A percentile compares a stretch with the other conserved stretches of the same genome.
Conservation (phyloP, 1,139 yeast genomes). For the Debaryomyces robertsiae region DNA sequence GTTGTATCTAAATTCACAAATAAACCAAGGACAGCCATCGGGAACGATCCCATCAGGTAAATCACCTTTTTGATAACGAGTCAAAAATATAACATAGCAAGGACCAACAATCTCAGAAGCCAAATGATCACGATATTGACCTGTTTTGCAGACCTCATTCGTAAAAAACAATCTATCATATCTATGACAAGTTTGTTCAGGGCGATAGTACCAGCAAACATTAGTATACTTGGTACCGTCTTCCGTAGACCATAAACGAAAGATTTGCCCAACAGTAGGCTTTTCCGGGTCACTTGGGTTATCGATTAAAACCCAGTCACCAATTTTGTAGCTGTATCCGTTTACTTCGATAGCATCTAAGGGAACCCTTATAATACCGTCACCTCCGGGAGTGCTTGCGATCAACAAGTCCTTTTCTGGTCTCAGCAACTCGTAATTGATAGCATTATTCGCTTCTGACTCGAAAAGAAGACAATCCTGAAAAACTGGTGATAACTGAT, state of each 20-base stretch:
- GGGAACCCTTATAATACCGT: conserved; percentile 66
- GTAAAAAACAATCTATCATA: conserved; percentile 85
- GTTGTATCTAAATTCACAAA: conserved; percentile 93
- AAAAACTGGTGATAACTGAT: conserved; percentile 57
- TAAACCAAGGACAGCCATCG: conserved; percentile 78
- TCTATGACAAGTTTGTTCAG: conserved; percentile 96
- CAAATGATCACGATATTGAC: conserved; percentile 92
- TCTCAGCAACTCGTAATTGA: conserved; percentile 72
- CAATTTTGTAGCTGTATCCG: conserved; percentile 77
- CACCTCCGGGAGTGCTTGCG: conserved; percentile 60
- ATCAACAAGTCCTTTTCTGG: conserved; percentile 82
- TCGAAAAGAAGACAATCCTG: conserved; percentile 67
- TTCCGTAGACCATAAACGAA: conserved; percentile 84
- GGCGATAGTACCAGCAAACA: conserved; percentile 97
- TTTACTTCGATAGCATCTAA: conserved; percentile 72
- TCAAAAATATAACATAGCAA: conserved; percentile 91
- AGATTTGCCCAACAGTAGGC: conserved; percentile 93
- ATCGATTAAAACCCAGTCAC: conserved; percentile 90
- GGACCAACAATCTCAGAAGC: conserved; percentile 89
- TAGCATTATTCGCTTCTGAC: conserved; percentile 57
- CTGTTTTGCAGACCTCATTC: conserved; percentile 94
- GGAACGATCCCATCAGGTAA: conserved; percentile 70
- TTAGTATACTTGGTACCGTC: conserved; percentile 89
- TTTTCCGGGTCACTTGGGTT: conserved; percentile 86
- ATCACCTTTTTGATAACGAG: conserved; percentile 93